Evolutionary conservation across 2,329 filamentous ascomycete species (phyloP), one percentile per base, ranked within the genome.

Genomic region (Chrysoporthe austroafricana): DNA sequence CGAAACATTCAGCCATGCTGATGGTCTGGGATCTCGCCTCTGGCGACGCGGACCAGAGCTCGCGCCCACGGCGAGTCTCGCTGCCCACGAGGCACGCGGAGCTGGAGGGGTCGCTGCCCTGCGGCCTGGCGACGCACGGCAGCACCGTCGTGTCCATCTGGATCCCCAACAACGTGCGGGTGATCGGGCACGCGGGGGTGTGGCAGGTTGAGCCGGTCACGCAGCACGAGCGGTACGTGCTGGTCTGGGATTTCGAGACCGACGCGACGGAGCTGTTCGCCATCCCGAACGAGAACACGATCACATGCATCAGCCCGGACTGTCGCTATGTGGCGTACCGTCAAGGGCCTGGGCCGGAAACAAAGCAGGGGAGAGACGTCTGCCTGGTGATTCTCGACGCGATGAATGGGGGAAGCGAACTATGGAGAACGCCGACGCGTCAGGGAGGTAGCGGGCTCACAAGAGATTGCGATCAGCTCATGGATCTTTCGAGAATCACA

Each of bases 261-360:
- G 76, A 75, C 67, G 76, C 74, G 16, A 80, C 79, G 0, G 71
- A 74, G 4, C 77, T 76, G 0, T 80, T 80, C 70, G 71, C 74
- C n/a, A 81, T 81, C 52, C 79, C 79, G 18, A 80, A 81, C 58
- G 75, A 76, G 39, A 63, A 69, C 18, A 69, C 67, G 3, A 75
- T 73, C 1, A 74, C 76, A 0, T 80, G 79, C 64, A 74, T 81
- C 44, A 80, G 78, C 4, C 78, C 79, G 0, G 79, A 81, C 70
- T 81, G 79, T 62, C 76, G 78, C 2, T 79, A 76, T 52, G 76
- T 81, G 6, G 79, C 79, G 0, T 81, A 80, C 70, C 79, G 79
- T 67, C 74, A 80, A 21, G 67, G 67, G 0, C 67, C 67, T 1
- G 67, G 67, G 4, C 58, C 67, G 4, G 67, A 68, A 2, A 68